Evolutionary conservation across 179 eudicot species (phyloP), one percentile per base, ranked within the genome.

Genomic region (Actinidia arguta): DNA sequence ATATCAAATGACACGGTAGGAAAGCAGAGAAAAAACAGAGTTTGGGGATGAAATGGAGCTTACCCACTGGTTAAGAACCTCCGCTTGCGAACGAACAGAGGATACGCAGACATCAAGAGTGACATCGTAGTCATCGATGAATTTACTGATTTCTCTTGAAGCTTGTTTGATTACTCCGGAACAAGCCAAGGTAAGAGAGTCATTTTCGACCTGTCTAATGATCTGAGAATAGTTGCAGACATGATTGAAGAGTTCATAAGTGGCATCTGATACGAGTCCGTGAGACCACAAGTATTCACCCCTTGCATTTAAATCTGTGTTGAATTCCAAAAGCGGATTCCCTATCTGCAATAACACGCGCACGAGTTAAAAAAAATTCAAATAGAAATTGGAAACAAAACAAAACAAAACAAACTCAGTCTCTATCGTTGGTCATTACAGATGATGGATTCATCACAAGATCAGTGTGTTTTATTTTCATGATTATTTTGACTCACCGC

Each of bases 211-310:
- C 82, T 94, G 95, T 18, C 93, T 86, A 56, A 92, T 88, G 11
- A 86, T 86, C 78, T 93, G 92, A 39, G 99, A 95, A 70, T 91
- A 94, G 85, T 95, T 95, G 88, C 99, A 95, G 7, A 82, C 88
- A 8, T 80, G 54, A 76, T 87, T 94, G 85, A 94, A 92, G 4
- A 91, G 63, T 4, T 88, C 84, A 87, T 88, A 92, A 5, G 99
- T 94, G 27, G 93, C 86, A 82, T 95, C 98, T 36, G 98, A 95
- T 86, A 95, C 87, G 36, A 95, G 76, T 50, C 99, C 98, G 79
- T 93, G 99, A 66, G 99, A 94, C 99, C 99, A 95, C 25, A 90
- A 87, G 81, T 86, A 95, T 81, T 94, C 99, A 0, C 92, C 97
- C 88, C 93, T 83, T 10, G 94, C 90, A 80, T 95, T 95, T 87